phyloP scores from a whole-genome alignment of 805 yeast species.

The Candida dajiaensis region DNA sequence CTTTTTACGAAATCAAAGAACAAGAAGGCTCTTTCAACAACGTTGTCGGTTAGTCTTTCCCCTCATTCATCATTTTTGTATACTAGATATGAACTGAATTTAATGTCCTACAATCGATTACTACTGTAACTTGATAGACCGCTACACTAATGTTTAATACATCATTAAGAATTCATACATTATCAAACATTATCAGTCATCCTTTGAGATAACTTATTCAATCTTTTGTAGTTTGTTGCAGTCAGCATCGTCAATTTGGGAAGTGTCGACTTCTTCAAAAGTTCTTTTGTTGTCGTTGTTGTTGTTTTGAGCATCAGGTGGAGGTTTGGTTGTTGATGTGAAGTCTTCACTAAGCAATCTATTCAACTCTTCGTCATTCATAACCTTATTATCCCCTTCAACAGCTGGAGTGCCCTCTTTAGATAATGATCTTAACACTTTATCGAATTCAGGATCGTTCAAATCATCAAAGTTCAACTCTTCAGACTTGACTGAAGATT shows the following conservation, averaged over 20 bases:
- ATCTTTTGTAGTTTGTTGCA: constrained; percentile 3
- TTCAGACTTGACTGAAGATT: not conserved
- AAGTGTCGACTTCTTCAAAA: constrained; percentile 7
- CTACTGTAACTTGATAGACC: not conserved
- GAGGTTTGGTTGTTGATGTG: not conserved
- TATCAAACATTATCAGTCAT: not conserved
- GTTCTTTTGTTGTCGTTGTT: constrained; percentile 9
- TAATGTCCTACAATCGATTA: not conserved
- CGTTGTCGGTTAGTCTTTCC: constrained; percentile 33
- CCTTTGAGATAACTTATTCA: not conserved
- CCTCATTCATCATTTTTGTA: not conserved
- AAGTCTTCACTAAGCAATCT: constrained; percentile 14
- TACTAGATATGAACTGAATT: constrained; percentile 1
- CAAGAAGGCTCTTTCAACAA: constrained; percentile 86
- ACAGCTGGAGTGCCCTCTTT: constrained; percentile 24
- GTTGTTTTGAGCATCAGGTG: not conserved
- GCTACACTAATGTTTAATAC: not conserved
- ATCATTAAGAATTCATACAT: not conserved
- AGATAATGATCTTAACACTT: constrained; percentile 22
- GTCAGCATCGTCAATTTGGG: not conserved
- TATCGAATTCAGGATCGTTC: constrained; percentile 23
- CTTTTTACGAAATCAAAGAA: constrained; percentile 88
- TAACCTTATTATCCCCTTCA: constrained; percentile 8
- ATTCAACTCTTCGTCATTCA: constrained; percentile 24
- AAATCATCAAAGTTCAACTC: constrained; percentile 11